These are phyloP conservation scores for Flaveria robusta DNA, from an alignment of 129 eudicot species.

Conservation along the genomic window DNA sequence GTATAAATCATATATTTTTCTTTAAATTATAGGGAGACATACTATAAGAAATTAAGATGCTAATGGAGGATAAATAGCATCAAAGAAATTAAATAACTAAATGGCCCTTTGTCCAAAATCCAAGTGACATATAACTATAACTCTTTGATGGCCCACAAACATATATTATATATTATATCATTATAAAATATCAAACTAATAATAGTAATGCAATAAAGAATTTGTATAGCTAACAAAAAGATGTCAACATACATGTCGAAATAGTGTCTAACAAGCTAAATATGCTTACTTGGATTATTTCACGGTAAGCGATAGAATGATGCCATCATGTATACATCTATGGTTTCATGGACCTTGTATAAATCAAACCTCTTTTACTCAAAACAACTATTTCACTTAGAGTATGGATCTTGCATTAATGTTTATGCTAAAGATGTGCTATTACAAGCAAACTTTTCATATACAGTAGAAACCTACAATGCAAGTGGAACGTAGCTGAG, in stretches of 20 bases:
- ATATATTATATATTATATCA: background rate
- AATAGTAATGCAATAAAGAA: background rate
- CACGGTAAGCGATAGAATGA: slow-evolving; percentile 21
- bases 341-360: slow-evolving; percentile 15
- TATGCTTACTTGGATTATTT: slow-evolving; percentile 20
- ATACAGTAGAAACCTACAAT: background rate
- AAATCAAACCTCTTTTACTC: slow-evolving; percentile 18
- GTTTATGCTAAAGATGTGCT: background rate
- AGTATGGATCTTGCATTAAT: background rate
- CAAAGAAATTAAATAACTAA: too few relatives aligned
- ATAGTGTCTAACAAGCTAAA: slow-evolving; percentile 18
- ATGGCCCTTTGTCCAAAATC: slow-evolving; percentile 1
- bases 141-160: background rate
- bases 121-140: background rate
- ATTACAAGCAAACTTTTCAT: background rate
- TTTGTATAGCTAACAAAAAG: slow-evolving; percentile 18
- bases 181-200: background rate
- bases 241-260: slow-evolving; percentile 41
- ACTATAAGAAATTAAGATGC: too few relatives aligned
- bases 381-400: background rate
- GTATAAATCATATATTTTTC: too few relatives aligned
- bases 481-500: background rate
- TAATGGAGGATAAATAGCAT: too few relatives aligned
- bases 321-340: slow-evolving; percentile 40
- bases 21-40: too few relatives aligned